phyloP scores from a whole-genome alignment of 345 rosid species.

The Gossypium turneri region DNA sequence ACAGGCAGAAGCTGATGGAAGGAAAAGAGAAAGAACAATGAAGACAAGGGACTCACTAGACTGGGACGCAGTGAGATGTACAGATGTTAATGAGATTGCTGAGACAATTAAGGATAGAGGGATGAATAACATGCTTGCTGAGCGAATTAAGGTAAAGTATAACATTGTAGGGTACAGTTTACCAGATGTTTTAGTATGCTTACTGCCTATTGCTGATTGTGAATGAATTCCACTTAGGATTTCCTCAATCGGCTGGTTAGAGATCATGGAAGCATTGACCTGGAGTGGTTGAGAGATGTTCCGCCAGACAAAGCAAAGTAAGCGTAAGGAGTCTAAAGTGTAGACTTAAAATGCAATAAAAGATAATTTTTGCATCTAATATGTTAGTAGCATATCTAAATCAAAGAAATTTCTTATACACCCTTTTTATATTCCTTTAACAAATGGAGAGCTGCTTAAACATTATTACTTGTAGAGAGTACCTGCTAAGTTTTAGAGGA shows the following conservation, averaged over 20 bases:
- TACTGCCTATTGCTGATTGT: constrained; percentile 11
- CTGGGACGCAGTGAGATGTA: constrained; percentile 76
- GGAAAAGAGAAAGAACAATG: constrained; percentile 49
- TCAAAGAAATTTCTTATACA: constrained; percentile 24
- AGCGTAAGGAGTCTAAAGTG: constrained; percentile 22
- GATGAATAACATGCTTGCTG: constrained; percentile 85
- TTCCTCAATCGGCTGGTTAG: constrained; percentile 65
- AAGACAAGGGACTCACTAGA: constrained; percentile 74
- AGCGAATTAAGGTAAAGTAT: constrained; percentile 68
- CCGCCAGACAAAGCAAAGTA: constrained; percentile 94
- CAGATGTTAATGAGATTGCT: constrained; percentile 58
- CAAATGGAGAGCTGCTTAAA: constrained; percentile 19
- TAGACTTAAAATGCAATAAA: constrained; percentile 19
- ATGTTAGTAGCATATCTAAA: not conserved
- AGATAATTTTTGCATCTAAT: constrained; percentile 14
- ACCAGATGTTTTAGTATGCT: constrained; percentile 2
- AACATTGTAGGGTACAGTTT: not conserved
- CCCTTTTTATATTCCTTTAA: not conserved
- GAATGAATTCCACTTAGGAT: constrained; percentile 48
- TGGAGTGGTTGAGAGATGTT: constrained; percentile 93
- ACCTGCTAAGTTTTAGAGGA: constrained; percentile 76
- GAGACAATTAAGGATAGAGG: constrained; percentile 79
- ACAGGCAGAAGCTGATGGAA: constrained; percentile 42
- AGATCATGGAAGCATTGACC: constrained; percentile 77
- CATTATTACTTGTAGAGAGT: constrained; percentile 51